Conservation (phyloP, 1,284 basidiomycete genomes). For the Tilletia walkeri region DNA sequence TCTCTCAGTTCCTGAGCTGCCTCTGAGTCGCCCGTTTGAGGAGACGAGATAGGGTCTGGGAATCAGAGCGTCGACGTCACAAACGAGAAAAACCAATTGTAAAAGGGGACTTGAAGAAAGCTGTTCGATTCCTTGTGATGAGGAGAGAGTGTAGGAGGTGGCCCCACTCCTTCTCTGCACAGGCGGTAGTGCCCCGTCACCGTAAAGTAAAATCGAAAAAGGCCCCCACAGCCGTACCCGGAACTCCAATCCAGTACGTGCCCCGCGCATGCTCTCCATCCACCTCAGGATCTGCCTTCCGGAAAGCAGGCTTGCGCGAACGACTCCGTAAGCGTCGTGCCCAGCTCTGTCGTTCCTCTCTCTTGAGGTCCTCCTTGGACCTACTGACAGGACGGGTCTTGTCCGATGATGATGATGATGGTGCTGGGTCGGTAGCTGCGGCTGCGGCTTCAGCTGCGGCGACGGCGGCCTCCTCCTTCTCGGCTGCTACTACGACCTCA, state of each 20-base stretch:
- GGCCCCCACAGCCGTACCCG: constrained; percentile 13
- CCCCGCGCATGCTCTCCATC: constrained; percentile 12
- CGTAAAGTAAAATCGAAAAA: constrained; percentile 11
- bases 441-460: neutral
- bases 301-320: constrained; percentile 14
- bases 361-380: neutral
- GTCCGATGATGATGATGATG: neutral
- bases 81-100: too few relatives aligned
- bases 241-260: constrained; percentile 12
- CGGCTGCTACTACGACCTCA: neutral
- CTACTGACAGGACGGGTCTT: neutral
- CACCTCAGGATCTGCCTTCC: neutral
- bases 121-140: too few relatives aligned
- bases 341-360: neutral
- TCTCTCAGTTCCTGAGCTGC: too few relatives aligned
- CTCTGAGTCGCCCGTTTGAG: too few relatives aligned
- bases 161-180: too few relatives aligned
- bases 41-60: too few relatives aligned
- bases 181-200: too few relatives aligned
- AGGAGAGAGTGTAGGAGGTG: too few relatives aligned
- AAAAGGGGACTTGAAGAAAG: too few relatives aligned
- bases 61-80: too few relatives aligned
- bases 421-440: too few relatives aligned
- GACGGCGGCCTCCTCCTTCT: constrained; percentile 1
- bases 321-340: constrained; percentile 1